Evolutionary conservation across 2,329 filamentous ascomycete genomes (phyloP).

Genomic region (Paradendryphiella salina): DNA sequence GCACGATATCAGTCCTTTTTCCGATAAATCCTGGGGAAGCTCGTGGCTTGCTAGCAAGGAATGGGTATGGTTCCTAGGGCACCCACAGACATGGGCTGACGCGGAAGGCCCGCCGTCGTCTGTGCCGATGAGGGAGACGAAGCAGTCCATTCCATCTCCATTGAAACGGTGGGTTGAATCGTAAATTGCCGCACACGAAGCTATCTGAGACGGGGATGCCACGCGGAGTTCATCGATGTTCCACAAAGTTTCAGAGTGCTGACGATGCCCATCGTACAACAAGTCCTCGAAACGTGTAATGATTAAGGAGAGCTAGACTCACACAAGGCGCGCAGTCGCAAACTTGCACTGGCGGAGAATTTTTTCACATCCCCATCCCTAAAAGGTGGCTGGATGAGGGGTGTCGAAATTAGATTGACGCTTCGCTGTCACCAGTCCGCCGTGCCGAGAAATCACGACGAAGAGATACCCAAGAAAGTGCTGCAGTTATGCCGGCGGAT

Average conservation of each 20-base stretch:
- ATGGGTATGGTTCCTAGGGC: conserved; percentile 10
- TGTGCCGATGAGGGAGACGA: not conserved
- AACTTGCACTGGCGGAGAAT: conserved; percentile 14
- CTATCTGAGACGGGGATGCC: conserved; percentile 3
- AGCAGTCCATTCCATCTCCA: not conserved
- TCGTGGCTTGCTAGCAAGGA: conserved; percentile 23
- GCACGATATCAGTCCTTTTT: conserved; percentile 20
- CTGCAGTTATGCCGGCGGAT: conserved; percentile 7
- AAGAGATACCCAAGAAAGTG: not conserved
- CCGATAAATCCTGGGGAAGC: conserved; percentile 29
- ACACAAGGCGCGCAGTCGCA: not conserved
- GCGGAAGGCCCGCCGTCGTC: conserved; percentile 7
- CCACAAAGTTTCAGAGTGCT: not conserved
- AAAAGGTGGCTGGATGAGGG: not conserved
- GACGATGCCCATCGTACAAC: not conserved
- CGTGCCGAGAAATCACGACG: not conserved
- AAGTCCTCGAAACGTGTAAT: not conserved
- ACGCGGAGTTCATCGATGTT: not conserved
- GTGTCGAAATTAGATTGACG: conserved; percentile 7
- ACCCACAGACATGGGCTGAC: not conserved
- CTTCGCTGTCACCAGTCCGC: not conserved
- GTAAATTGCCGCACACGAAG: conserved; percentile 1
- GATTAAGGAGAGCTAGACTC: not conserved
- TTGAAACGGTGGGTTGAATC: conserved; percentile 7
- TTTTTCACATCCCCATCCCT: not conserved